Evolutionary conservation across 441 rosid species (phyloP), one percentile per base, ranked within the genome.

Genomic region (Syzygium syzygioides): DNA sequence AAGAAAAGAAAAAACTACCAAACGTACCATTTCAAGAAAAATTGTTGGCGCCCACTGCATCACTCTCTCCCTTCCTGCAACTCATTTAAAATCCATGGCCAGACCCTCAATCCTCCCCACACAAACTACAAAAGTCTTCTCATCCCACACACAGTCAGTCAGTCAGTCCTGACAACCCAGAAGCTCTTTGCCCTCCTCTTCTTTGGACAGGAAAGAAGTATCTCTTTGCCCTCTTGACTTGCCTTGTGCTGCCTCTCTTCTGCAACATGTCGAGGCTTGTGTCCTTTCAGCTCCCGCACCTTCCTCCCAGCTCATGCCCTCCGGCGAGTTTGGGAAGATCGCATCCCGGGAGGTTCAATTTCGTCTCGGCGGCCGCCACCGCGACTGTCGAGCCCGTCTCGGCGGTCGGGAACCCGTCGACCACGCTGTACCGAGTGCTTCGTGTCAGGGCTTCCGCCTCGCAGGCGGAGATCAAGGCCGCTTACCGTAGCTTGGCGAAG

Each of bases 401-500:
- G 25, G 15, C 45, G 0, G 18, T 76, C 18, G 25, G 6, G 14
- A 55, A 34, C 56, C 41, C 89, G 5, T 28, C 53, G 3, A 5
- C 91, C 25, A 89, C 89, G 1, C 87, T 88, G 20, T 90, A 91
- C 88, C 91, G 90, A 64, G 76, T 92, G 34, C 93, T 92, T 85
- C 87, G 55, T 25, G 56, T 90, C 55, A 55, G 86, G 50, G 20
- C 60, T 54, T 56, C 37, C 5, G 91, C 91, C 10, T 90, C 93
- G 25, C 91, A 34, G 34, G 30, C 89, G 5, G 90, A 90, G 88
- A 88, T 91, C 88, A 93, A 91, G 88, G 88, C 92, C 8, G 91
- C 93, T 1, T 91, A 89, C 86, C 91, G 89, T 28, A 88, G 62
- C 45, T 79, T 91, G 32, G 93, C 93, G 3, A 93, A 93, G 85